Conservation (phyloP, 345 rosid genomes). For the Citrus reticulata region DNA sequence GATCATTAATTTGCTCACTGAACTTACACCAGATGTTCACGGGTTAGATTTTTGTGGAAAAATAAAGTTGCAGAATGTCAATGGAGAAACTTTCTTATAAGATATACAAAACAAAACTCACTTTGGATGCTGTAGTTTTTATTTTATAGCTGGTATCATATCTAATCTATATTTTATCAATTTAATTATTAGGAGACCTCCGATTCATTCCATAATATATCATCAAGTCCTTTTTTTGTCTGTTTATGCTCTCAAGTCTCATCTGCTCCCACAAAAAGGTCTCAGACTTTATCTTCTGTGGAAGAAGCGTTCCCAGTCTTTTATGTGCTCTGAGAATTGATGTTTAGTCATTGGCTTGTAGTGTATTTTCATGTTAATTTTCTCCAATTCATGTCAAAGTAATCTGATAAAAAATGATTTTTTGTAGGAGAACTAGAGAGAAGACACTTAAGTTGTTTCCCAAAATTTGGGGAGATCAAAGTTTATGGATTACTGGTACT, state of each 20-base stretch:
- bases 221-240: not conserved
- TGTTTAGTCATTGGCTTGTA: not conserved
- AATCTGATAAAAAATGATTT: not conserved
- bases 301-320: not conserved
- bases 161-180: not conserved
- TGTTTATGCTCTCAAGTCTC: not conserved
- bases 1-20: not conserved
- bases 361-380: not conserved
- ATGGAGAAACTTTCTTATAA: not conserved
- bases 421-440: slow-evolving; percentile 53
- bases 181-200: not conserved
- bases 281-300: not conserved
- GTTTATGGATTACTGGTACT: slow-evolving; percentile 50
- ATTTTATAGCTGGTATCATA: not conserved
- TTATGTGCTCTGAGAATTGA: not conserved
- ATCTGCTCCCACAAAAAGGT: not conserved
- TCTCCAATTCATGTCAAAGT: not conserved
- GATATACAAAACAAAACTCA: not conserved
- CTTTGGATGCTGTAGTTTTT: not conserved
- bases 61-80: not conserved
- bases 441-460: slow-evolving; percentile 41
- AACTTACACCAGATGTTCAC: not conserved
- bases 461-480: slow-evolving; percentile 41
- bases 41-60: not conserved
- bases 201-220: not conserved